Evolutionary conservation across 805 yeast genomes (phyloP), one percentile per base, ranked within the genome.

Genomic region (Kodamaea leandrae): DNA sequence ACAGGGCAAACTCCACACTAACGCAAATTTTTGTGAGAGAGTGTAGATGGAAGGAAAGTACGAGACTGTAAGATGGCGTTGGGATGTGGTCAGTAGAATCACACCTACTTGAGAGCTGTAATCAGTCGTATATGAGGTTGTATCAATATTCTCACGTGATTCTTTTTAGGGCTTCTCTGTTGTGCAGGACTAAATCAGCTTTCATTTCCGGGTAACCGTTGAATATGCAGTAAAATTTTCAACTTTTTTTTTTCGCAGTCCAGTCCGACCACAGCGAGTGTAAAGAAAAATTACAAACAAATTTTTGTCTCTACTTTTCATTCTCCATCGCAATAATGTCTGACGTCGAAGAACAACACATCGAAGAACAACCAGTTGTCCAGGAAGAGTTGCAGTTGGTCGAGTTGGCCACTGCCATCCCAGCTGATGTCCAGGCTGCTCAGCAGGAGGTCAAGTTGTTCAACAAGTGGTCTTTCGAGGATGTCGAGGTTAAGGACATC

Each of bases 381-480:
- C 83, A 85, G 70, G 95, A 87, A 77, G 85, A 84, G 70, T 78
- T 84, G 64, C 81, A 82, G 74, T 76, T 79, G 56, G 86, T 82
- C 64, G 86, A 81, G 68, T 82, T 87, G 72, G 96, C 96, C 70
- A 90, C 98, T 61, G 78, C 91, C 64, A 89, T 93, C 70, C 98
- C 99, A 76, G 88, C 83, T 71, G 97, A 88, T 41, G 88, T 93
- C 67, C 95, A 87, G 77, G 85, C 82, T 70, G 97, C 96, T 75
- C 88, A 91, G 72, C 83, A 81, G 70, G 95, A 88, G 78, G 84
- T 93, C 75, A 91, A 89, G 78, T 83, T 93, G 68, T 93, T 93
- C 91, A 93, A 93, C 96, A 93, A 91, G 78, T 93, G 99, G 99
- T 83, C 97, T 57, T 95, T 86, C 71, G 95, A 90, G 75, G 97